Percentiles rank a stretch among this genome's conserved stretches.
Evolutionary conservation across 106 monocot species (phyloP).

Genomic region (Dioscorea zingiberensis): DNA sequence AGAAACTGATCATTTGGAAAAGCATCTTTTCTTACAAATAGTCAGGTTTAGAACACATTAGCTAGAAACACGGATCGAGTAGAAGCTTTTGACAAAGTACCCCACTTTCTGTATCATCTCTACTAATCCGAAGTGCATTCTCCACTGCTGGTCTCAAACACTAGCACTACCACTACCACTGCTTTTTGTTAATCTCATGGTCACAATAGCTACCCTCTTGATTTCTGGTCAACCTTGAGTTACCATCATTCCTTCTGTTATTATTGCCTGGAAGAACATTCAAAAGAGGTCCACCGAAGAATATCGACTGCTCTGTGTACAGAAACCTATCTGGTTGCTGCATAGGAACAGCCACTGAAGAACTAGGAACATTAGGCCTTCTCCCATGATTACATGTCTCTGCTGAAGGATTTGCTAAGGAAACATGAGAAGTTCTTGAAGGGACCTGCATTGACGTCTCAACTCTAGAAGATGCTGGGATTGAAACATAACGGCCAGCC

Average conservation of each 20-base stretch:
- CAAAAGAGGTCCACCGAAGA: slow-evolving; percentile 89
- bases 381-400: slow-evolving; percentile 15
- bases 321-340: slow-evolving; percentile 55
- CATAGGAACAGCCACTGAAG: slow-evolving; percentile 6
- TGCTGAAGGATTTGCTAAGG: slow-evolving; percentile 23
- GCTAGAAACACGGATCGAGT: no score
- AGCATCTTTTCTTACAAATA: no score
- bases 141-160: no score
- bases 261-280: slow-evolving; percentile 28
- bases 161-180: no score
- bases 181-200: no score
- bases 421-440: slow-evolving; percentile 11
- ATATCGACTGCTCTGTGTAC: slow-evolving; percentile 85
- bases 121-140: no score
- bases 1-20: no score
- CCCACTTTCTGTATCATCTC: no score
- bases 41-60: no score
- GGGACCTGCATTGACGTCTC: slow-evolving; percentile 24
- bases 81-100: no score
- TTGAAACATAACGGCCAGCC: slow-evolving; percentile 84
- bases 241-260: slow-evolving; percentile 13
- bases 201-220: slow-evolving; percentile 19
- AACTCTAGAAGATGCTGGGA: slow-evolving; percentile 31
- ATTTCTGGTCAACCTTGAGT: slow-evolving; percentile 15
- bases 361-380: slow-evolving; percentile 18